Evolutionary conservation across 176 grass and related monocot species (phyloP), one percentile per base, ranked within the genome.

Genomic region (Zoysia pacifica): DNA sequence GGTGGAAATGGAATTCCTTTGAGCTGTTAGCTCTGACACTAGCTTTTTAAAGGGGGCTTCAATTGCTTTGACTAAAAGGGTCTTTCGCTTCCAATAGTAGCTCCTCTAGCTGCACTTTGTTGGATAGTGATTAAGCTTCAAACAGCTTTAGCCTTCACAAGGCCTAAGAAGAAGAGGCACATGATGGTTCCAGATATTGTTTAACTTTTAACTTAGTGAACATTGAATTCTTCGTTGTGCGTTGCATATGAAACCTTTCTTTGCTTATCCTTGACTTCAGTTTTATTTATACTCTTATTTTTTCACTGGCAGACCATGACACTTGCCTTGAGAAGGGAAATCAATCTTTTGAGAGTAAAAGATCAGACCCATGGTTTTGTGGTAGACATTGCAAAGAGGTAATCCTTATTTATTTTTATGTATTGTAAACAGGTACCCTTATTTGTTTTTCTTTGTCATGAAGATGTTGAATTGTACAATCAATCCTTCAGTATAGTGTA

Each of bases 341-440:
- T 63, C 42, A 79, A n/a, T 70, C 68, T 66, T 48, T 54, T 79
- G 81, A 62, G 49, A 77, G 76, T 82, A 16, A 84, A 65, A 80
- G 48, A 75, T 84, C 68, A 16, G 64, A 78, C 44, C 19, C 77
- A 87, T 94, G 92, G 89, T 91, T 94, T 84, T 94, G 92, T 9
- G 89, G 89, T 66, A 78, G 77, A 73, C 60, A 84, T 7, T 92
- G 90, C 78, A 83, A 86, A 79, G 83, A 92, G 90, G 90, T 92
- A 88, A 78, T 62, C 6, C 52, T 70, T 85, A 58, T 36, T 65
- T 82, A 48, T 70, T 62, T 78, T 2, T 79, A 78, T 67, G 77
- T 67, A 84, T 11, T 92, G 90, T 81, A 82, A 86, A 79, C 80
- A 92, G 86, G 86, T 92, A 88, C 62, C 8, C 52, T 50, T 85